phyloP scores from a whole-genome alignment of 192 early-diverging fungal species.

The Coemansia sp. region DNA sequence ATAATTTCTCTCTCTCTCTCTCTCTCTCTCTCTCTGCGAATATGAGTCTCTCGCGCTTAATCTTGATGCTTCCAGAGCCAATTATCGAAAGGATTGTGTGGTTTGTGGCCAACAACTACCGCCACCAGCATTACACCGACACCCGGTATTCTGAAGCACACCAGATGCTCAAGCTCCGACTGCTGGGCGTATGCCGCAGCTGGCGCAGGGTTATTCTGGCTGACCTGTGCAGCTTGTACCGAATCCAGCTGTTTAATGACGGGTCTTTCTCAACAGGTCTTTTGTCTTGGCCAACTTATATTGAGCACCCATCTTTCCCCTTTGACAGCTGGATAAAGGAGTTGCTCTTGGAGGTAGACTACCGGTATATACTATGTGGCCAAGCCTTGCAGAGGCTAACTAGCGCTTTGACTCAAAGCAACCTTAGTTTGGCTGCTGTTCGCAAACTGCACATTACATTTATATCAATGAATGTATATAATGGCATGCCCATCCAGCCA shows the following conservation, averaged over 20 bases:
- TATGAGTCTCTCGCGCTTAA: neutral
- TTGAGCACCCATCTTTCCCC: neutral
- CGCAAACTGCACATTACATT: slow-evolving; percentile 1
- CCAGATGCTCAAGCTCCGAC: neutral
- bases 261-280: neutral
- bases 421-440: no score
- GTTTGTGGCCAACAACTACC: neutral
- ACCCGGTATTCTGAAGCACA: neutral
- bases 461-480: neutral
- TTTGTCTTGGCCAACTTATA: neutral
- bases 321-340: neutral
- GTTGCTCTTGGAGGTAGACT: neutral
- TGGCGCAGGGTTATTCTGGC: neutral
- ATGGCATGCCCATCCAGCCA: neutral
- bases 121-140: neutral
- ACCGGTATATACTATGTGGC: slow-evolving; percentile 1
- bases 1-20: neutral
- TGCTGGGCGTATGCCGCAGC: neutral
- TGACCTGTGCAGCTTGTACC: neutral
- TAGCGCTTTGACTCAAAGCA: no score
- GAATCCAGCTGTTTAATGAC: slow-evolving; percentile 1
- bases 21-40: neutral
- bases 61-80: neutral
- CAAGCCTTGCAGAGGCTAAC: neutral
- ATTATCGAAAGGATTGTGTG: slow-evolving; percentile 4